Percentiles rank a stretch among this genome's conserved stretches.
Conservation (phyloP, 2,329 filamentous ascomycete genomes). For the Xylogone sp. region DNA sequence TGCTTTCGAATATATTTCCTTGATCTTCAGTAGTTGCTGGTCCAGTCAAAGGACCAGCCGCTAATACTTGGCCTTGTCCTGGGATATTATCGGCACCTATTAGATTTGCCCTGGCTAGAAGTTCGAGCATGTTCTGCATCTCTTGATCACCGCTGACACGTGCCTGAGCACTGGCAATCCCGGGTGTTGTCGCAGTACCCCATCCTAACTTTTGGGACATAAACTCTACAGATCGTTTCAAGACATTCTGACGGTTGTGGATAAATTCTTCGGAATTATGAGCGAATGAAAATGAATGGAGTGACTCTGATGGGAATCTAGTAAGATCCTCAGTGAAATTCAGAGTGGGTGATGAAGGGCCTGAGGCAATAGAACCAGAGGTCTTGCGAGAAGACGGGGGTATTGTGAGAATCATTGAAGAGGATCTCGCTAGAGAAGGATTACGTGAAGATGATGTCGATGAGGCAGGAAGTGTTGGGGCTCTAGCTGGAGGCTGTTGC, state of each 20-base stretch:
- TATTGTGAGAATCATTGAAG: conserved; percentile 66
- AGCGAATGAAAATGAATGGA: conserved; percentile 98
- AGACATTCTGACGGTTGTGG: conserved; percentile 84
- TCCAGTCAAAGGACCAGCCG: conserved; percentile 70
- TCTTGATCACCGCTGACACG: conserved; percentile 79
- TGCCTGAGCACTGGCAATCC: conserved; percentile 78
- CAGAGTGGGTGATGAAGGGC: conserved; percentile 64
- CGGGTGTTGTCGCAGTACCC: conserved; percentile 61
- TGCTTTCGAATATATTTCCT: conserved; percentile 81
- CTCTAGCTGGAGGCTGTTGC: conserved; percentile 69
- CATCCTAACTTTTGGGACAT: conserved; percentile 84
- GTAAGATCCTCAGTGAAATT: conserved; percentile 82
- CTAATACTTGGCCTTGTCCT: conserved; percentile 39
- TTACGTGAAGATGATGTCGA: conserved; percentile 62
- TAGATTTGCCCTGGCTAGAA: conserved; percentile 77
- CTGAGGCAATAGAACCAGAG: conserved; percentile 36
- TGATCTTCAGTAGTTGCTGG: conserved; percentile 65
- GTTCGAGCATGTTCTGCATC: conserved; percentile 84
- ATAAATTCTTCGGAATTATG: conserved; percentile 91
- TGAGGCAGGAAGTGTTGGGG: conserved; percentile 56
- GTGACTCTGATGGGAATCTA: conserved; percentile 89
- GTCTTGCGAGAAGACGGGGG: conserved; percentile 39
- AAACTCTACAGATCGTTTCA: conserved; percentile 93
- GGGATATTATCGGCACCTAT: conserved; percentile 64
- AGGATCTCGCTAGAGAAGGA: conserved; percentile 56